Evolutionary conservation across 495 filamentous ascomycete species (phyloP), one percentile per base, ranked within the genome.

Genomic region (Polyplosphaeria fusca): DNA sequence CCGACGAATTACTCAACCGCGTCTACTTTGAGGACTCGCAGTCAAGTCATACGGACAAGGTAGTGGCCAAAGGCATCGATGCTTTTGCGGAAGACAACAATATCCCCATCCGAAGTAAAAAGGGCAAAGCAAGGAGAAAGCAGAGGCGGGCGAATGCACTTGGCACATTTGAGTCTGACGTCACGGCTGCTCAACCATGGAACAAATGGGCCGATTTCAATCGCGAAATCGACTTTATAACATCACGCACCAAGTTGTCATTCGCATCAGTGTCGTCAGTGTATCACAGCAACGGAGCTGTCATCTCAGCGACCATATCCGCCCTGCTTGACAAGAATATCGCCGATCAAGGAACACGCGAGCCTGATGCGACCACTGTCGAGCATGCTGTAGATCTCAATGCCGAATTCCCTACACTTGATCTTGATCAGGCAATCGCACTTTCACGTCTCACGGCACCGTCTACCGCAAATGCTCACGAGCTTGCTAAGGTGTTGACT

Each of bases 1-100:
- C 94, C 59, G 90, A 98, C 67, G 84, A 89, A 43, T 74, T 98
- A 2, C 76, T 96, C 11, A 93, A 85, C 51, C 76, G 85, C 4
- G 77, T 83, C 9, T 88, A 82, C 66, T 82, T 96, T 14, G 79
- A 86, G 37, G 77, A 88, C 28, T 71, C 74, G 2, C 62, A 69
- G n/a, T 57, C 50, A 14, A 65, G 68, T 18, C 70, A 73, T 5
- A 71, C 67, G 0, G 73, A 74, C 1, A 74, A 77, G 20, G 64
- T 60, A 3, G 67, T 81, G 12, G 79, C 79, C 1, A 89, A 86
- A 66, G 88, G 91, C 1, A 73, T 96, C 11, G 89, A 96, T 53
- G 91, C 81, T 0, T 96, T 96, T 63, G 76, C 75, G 23, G 75
- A 77, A 9, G 74, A 73, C 4, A 64, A 76, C 5, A 68, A 72